These are phyloP conservation scores for Calonectria multiphialidica DNA, from an alignment of 2,329 filamentous ascomycete species.

Conservation along the genomic window DNA sequence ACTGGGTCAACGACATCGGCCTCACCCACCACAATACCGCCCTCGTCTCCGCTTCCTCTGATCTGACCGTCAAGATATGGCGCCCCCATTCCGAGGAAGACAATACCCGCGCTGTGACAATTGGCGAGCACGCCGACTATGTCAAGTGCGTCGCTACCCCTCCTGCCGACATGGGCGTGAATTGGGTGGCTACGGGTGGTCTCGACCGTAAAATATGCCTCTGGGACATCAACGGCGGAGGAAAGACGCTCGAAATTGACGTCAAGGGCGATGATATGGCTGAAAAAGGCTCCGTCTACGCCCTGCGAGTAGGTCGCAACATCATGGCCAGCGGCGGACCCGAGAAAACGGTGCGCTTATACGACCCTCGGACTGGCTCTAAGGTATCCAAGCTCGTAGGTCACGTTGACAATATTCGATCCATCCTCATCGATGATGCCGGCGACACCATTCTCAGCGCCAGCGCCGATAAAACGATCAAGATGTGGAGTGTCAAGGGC, in stretches of 20 bases:
- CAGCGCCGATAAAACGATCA: conserved; percentile 96
- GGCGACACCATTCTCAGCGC: conserved; percentile 94
- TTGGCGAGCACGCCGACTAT: conserved; percentile 95
- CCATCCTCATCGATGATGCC: conserved; percentile 88
- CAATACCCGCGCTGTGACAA: conserved; percentile 70
- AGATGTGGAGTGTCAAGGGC: conserved; percentile 96
- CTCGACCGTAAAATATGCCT: conserved; percentile 92
- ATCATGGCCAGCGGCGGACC: conserved; percentile 94
- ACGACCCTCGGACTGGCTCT: conserved; percentile 91
- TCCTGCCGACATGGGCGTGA: conserved; percentile 66
- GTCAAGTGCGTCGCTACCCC: conserved; percentile 94
- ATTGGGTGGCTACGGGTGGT: conserved; percentile 95
- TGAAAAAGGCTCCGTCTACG: conserved; percentile 96
- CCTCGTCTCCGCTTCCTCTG: conserved; percentile 91
- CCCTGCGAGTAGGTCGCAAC: conserved; percentile 82
- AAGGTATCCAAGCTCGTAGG: conserved; percentile 96
- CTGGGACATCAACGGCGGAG: conserved; percentile 92
- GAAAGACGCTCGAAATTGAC: conserved; percentile 89
- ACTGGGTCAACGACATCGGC: conserved; percentile 95
- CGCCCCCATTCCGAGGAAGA: conserved; percentile 75
- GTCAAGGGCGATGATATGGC: conserved; percentile 84
- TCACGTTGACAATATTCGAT: conserved; percentile 93
- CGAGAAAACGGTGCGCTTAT: conserved; percentile 91
- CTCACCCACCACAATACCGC: conserved; percentile 83
- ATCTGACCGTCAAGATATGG: conserved; percentile 94